These are phyloP conservation scores for Thecaphora frezii DNA, from an alignment of 1,284 basidiomycete species.

Conservation along the genomic window DNA sequence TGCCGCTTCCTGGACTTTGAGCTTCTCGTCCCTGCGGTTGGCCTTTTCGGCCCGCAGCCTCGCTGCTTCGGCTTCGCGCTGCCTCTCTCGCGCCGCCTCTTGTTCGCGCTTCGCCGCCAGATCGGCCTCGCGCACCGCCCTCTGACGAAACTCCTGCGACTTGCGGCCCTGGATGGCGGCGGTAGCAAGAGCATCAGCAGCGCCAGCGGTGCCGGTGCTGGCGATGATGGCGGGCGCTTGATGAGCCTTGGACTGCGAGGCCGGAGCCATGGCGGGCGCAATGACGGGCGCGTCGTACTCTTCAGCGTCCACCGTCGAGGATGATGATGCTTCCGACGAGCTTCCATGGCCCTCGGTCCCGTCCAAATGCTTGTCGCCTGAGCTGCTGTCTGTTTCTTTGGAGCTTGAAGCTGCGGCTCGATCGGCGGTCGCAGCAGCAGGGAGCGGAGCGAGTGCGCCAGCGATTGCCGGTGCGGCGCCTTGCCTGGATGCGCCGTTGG, in stretches of 20 bases:
- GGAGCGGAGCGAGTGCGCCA: no score
- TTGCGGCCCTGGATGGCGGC: constrained; percentile 1
- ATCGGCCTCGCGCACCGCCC: background rate
- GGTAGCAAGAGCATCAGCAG: constrained; percentile 7
- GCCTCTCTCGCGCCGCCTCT: no score
- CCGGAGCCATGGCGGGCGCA: background rate
- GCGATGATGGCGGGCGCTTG: background rate
- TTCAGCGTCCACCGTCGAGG: no score
- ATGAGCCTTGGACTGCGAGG: background rate
- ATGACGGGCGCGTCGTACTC: background rate
- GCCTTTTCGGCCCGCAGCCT: constrained; percentile 7
- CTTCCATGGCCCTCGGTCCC: constrained; percentile 4
- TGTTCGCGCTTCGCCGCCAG: constrained; percentile 5
- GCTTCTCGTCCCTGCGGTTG: constrained; percentile 14
- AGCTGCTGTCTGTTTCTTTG: no score
- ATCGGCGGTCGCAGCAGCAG: no score
- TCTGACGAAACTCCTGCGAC: background rate
- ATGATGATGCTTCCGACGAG: background rate
- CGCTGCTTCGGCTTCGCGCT: constrained; percentile 10
- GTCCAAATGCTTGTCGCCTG: background rate
- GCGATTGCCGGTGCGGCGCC: no score
- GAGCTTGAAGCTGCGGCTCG: no score
- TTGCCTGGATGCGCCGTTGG: no score
- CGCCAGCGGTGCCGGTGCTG: constrained; percentile 17
- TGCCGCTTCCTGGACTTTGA: constrained; percentile 27